These are phyloP conservation scores for Alopecurus myosuroides DNA, from an alignment of 176 grass and related monocot species.

Conservation along the genomic window DNA sequence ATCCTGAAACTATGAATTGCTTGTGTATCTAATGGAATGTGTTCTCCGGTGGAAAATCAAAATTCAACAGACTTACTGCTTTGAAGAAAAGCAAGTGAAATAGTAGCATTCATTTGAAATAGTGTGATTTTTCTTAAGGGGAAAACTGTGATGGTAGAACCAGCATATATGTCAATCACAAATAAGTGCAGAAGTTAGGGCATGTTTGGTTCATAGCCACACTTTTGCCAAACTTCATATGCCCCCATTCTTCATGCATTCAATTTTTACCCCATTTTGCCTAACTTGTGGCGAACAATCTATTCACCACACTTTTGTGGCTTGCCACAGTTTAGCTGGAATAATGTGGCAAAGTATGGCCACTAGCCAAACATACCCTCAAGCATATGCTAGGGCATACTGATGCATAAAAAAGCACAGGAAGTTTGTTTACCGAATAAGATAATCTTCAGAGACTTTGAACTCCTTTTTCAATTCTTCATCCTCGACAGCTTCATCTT, in stretches of 20 bases:
- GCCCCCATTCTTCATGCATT: neutral
- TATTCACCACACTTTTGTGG: neutral
- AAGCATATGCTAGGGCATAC: neutral
- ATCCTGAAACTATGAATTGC: neutral
- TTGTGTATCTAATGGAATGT: neutral
- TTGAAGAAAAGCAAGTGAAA: neutral
- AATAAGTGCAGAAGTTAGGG: conserved; percentile 2
- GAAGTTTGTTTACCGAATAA: conserved; percentile 57
- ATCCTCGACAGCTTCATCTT: conserved; percentile 85
- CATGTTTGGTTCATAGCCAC: neutral
- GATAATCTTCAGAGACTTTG: conserved; percentile 62
- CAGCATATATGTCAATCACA: neutral
- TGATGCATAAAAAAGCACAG: conserved; percentile 1
- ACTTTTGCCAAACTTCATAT: neutral
- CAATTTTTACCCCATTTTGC: neutral
- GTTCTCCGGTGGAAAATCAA: neutral
- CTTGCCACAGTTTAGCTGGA: neutral
- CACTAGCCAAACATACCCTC: neutral
- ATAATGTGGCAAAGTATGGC: neutral
- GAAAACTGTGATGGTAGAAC: conserved; percentile 1
- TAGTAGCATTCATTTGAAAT: conserved; percentile 8
- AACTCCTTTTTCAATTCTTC: conserved; percentile 88
- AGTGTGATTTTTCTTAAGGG: too few relatives aligned
- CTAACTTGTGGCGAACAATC: neutral
- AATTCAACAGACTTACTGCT: neutral